phyloP scores from a whole-genome alignment of 768 basidiomycete species.

The Mycena latifolia region DNA sequence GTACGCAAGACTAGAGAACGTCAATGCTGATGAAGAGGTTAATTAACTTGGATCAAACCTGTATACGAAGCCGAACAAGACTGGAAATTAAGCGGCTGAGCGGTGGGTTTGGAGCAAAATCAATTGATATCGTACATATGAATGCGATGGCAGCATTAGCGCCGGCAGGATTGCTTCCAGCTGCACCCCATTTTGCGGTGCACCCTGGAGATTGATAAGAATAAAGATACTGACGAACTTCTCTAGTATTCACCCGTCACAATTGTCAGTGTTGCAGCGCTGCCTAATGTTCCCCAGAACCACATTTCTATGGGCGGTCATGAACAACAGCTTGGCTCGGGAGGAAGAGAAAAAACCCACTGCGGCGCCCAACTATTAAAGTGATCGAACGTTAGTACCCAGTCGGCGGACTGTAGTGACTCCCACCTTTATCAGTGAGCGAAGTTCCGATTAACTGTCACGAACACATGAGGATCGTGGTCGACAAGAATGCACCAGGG shows the following conservation, averaged over 20 bases:
- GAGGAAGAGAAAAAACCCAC: conserved; percentile 13
- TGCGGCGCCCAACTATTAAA: conserved; percentile 38
- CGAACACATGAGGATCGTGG: not conserved
- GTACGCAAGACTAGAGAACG: conserved; percentile 48
- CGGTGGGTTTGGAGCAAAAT: not conserved
- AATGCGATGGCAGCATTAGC: conserved; percentile 43
- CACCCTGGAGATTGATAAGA: conserved; percentile 31
- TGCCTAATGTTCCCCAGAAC: conserved; percentile 43
- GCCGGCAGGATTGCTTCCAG: conserved; percentile 33
- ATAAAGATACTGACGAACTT: not conserved
- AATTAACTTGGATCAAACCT: too few relatives aligned
- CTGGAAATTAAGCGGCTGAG: conserved; percentile 36
- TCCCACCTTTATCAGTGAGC: conserved; percentile 28
- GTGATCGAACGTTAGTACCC: not conserved
- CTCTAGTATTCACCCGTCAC: conserved; percentile 36
- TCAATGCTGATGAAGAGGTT: not conserved
- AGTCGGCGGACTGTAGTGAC: too few relatives aligned
- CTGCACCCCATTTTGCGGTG: conserved; percentile 39
- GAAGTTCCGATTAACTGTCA: conserved; percentile 22
- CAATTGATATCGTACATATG: conserved; percentile 33
- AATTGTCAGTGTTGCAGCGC: conserved; percentile 35
- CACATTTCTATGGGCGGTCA: conserved; percentile 36
- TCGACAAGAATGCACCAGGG: not conserved
- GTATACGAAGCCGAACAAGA: conserved; percentile 56
- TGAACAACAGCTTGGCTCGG: not conserved